Conservation (phyloP, 805 yeast genomes). For the Tetrapisispora namnaoensis region DNA sequence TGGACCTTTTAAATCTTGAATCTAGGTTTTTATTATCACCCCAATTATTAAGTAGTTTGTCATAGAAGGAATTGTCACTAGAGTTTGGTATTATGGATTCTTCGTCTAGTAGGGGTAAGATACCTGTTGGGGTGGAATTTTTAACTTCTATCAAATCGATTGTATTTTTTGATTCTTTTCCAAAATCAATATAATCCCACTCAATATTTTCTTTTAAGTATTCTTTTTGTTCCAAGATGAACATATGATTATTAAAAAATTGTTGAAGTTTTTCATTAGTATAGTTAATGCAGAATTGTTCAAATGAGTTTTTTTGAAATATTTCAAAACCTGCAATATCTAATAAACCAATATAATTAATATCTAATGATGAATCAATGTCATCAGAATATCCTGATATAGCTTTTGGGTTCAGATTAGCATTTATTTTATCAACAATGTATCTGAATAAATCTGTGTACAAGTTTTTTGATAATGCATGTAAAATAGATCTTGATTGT, state of each 20-base stretch:
- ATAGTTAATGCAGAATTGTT: constrained; percentile 93
- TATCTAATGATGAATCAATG: background rate
- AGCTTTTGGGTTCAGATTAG: constrained; percentile 37
- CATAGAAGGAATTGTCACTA: constrained; percentile 70
- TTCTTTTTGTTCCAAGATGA: constrained; percentile 94
- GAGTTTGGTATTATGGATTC: constrained; percentile 93
- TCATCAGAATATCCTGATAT: background rate
- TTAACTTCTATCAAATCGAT: constrained; percentile 79
- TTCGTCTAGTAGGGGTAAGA: constrained; percentile 81
- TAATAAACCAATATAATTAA: constrained; percentile 77
- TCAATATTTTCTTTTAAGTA: constrained; percentile 87
- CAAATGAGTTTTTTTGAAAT: constrained; percentile 87
- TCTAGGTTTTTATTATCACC: constrained; percentile 32
- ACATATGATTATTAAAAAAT: constrained; percentile 95
- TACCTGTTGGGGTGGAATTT: constrained; percentile 50
- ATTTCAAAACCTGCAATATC: constrained; percentile 99
- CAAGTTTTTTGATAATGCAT: constrained; percentile 77
- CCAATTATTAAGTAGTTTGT: constrained; percentile 63
- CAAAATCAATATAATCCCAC: constrained; percentile 95
- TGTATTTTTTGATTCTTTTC: constrained; percentile 88
- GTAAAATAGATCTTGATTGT: constrained; percentile 73
- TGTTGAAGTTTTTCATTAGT: constrained; percentile 97
- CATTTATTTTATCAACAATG: constrained; percentile 68
- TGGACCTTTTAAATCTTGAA: constrained; percentile 60
- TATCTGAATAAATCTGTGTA: constrained; percentile 77